Evolutionary conservation across 1,284 basidiomycete genomes (phyloP).

Genomic region (Ceratobasidium sp.): DNA sequence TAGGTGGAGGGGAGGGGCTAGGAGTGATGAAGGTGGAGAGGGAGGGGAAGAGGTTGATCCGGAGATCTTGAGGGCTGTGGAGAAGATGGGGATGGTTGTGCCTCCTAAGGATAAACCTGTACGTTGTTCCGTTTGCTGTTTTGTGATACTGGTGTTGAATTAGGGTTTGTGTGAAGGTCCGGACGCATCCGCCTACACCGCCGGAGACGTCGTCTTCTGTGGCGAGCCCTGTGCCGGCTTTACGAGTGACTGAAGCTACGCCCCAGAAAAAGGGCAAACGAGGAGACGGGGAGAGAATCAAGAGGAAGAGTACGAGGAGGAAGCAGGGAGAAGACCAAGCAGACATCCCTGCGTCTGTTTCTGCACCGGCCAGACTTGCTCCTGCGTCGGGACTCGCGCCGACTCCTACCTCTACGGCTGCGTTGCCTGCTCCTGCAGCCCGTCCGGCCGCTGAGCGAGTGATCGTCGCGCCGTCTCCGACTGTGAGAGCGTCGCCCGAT

Average conservation of each 20-base stretch:
- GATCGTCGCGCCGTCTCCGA: background rate
- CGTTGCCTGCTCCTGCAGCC: background rate
- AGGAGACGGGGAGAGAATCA: background rate
- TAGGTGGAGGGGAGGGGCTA: slow-evolving; percentile 52
- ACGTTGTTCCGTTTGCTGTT: slow-evolving; percentile 32
- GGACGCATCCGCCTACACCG: slow-evolving; percentile 21
- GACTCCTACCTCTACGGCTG: background rate
- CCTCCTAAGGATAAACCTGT: slow-evolving; percentile 25
- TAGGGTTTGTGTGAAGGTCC: background rate
- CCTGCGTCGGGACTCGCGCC: background rate
- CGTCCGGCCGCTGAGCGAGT: background rate
- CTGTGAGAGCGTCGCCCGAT: background rate
- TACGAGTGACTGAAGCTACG: slow-evolving; percentile 21
- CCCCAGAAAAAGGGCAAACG: slow-evolving; percentile 18
- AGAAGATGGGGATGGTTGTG: slow-evolving; percentile 33
- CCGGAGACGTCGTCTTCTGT: slow-evolving; percentile 6
- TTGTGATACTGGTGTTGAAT: slow-evolving; percentile 9
- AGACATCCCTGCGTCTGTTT: background rate
- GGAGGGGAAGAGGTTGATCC: slow-evolving; percentile 49
- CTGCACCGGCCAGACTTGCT: background rate
- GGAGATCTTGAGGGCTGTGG: slow-evolving; percentile 31
- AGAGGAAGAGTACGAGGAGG: slow-evolving; percentile 1
- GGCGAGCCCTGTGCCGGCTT: slow-evolving; percentile 5
- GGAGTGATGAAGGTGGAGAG: slow-evolving; percentile 67
- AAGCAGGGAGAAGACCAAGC: background rate